Conservation (phyloP, 2,329 filamentous ascomycete species). For the Mollisiaceae sp. region DNA sequence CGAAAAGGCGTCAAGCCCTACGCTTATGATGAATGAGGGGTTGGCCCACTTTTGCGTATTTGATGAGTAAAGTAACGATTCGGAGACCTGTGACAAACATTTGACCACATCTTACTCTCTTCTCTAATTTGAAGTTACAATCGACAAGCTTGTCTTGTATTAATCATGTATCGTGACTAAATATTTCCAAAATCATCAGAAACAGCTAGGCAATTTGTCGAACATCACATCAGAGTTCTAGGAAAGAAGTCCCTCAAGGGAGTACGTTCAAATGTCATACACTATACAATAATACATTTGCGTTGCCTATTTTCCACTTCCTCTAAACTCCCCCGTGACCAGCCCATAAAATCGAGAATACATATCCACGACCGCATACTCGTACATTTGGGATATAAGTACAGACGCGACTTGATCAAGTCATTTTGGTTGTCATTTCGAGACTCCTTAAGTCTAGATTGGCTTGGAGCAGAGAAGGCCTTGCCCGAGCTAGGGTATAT, state of each 20-base stretch:
- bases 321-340: slow-evolving; percentile 5
- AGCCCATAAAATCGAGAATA: not conserved
- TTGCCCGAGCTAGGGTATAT: slow-evolving; percentile 36
- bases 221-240: not conserved
- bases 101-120: no score
- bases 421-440: not conserved
- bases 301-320: slow-evolving; percentile 9
- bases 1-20: not conserved
- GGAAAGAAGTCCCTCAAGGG: not conserved
- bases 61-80: no score
- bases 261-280: not conserved
- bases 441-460: not conserved
- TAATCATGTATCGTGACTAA: not conserved
- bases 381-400: not conserved
- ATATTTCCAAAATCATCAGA: not conserved
- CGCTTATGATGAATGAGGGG: not conserved
- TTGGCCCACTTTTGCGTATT: no score
- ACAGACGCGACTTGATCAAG: not conserved
- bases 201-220: not conserved
- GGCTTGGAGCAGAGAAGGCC: slow-evolving; percentile 41
- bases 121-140: no score
- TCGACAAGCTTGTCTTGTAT: no score
- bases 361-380: not conserved
- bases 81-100: no score
- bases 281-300: not conserved